Base-by-base conservation (phyloP, 768 basidiomycete genomes). In the Collybiopsis luxurians region DNA sequence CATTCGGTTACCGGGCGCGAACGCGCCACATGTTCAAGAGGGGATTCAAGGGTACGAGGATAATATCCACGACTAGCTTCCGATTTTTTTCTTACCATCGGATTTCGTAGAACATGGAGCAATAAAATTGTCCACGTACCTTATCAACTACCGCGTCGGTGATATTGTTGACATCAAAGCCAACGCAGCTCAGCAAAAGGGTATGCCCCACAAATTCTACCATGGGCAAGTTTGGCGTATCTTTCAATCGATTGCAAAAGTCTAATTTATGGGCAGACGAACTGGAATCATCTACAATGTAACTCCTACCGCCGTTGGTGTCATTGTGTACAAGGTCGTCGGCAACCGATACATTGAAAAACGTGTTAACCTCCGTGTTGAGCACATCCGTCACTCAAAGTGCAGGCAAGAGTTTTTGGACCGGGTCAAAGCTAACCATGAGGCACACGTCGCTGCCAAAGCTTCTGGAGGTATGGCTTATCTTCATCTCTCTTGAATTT, bases 91-190 rank as follows among this genome's bases (percentile, higher is more conserved):
- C 19, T 2, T 38, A 38, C 12, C 1, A 2, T n/a, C 10, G 11
- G 21, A 13, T 54, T 42, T 40, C 12, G 49, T 66, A 96, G 92
- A 95, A 69, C 89, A 94, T 72, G 97, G 97, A 70, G 83, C 83
- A 64, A 81, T 95, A 60, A 90, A 90, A 73, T 60, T 98, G 70
- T 95, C 96, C 62, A 98, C 95, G 21, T 98, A 86, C 86, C 79
- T 98, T 69, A 83, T 89, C 75, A 86, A 86, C 79, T 99, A 90
- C 86, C 85, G 85, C 64, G 86, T 98, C 64, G 97, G 97, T 61
- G 97, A 99, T 72, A 97, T 98, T 66, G 97, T 99, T 66, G 97
- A 99, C 79, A 98, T 99, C 85, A 98, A 97, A 81, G 96, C 96
- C 64, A 98, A 99, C 71, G 85, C 95, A 59, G 92, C 97, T 43